Percentiles rank a stretch among this genome's conserved stretches.
Evolutionary conservation across 2,329 filamentous ascomycete species (phyloP).

Genomic region (Didymosphaeria variabile): DNA sequence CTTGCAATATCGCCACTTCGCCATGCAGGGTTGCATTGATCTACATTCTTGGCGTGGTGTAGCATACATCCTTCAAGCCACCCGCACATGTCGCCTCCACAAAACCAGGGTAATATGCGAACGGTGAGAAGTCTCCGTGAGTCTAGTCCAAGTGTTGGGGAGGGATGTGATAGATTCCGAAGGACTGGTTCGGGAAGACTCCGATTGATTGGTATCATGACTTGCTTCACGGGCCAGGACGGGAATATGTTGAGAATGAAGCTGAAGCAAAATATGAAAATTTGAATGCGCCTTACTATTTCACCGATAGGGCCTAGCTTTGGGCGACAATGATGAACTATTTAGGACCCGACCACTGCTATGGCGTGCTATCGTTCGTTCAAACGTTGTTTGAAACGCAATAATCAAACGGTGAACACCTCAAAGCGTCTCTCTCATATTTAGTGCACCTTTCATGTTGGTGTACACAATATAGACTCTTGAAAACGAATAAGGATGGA

Average conservation of each 20-base stretch:
- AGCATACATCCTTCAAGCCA: slow-evolving; percentile 9
- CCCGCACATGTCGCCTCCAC: slow-evolving; percentile 2
- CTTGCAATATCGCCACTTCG: slow-evolving; percentile 8
- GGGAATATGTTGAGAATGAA: not conserved
- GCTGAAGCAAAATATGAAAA: not conserved
- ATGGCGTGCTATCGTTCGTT: too few relatives aligned
- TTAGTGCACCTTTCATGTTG: too few relatives aligned
- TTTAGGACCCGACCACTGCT: not conserved
- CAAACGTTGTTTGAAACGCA: too few relatives aligned
- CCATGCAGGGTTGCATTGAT: slow-evolving; percentile 12
- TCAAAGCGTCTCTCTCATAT: too few relatives aligned
- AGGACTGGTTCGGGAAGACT: not conserved
- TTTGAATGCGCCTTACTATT: not conserved
- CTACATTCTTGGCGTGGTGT: slow-evolving; percentile 17
- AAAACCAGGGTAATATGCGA: not conserved
- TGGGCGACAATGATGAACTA: not conserved
- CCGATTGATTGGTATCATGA: not conserved
- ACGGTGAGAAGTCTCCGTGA: not conserved
- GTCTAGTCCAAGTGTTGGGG: not conserved
- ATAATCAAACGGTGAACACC: too few relatives aligned
- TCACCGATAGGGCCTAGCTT: not conserved
- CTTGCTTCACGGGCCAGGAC: not conserved
- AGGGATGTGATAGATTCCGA: not conserved
- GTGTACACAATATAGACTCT: not conserved
- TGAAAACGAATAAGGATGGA: not conserved